A percentile compares a stretch with the other conserved stretches of the same genome.
Conservation (phyloP, 2,329 filamentous ascomycete genomes). For the Exophiala aquamarina region DNA sequence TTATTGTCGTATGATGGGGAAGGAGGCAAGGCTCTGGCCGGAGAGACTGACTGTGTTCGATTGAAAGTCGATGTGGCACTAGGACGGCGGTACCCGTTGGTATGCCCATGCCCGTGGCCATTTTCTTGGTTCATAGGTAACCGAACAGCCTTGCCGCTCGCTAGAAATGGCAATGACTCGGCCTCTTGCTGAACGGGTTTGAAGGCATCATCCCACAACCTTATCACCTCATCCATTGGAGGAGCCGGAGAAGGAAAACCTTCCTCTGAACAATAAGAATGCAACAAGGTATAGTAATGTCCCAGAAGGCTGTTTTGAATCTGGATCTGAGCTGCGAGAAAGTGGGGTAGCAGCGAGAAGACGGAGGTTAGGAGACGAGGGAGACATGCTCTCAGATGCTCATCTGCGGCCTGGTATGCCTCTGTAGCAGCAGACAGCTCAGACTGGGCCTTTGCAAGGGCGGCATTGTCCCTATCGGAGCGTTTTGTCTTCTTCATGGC, state of each 20-base stretch:
- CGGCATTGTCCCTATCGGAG: conserved; percentile 70
- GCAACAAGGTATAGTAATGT: conserved; percentile 73
- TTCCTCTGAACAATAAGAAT: conserved; percentile 69
- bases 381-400: conserved; percentile 68
- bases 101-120: conserved; percentile 43
- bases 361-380: conserved; percentile 70
- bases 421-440: conserved; percentile 67
- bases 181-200: conserved; percentile 64
- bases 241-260: conserved; percentile 71
- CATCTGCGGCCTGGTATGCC: conserved; percentile 73
- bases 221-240: conserved; percentile 69
- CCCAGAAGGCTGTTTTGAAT: conserved; percentile 77
- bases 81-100: conserved; percentile 43
- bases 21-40: conserved; percentile 31
- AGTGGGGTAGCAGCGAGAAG: conserved; percentile 71
- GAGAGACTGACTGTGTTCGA: conserved; percentile 32
- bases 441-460: conserved; percentile 68
- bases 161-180: conserved; percentile 65
- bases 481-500: conserved; percentile 69
- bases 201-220: conserved; percentile 64
- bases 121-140: conserved; percentile 53
- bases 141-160: conserved; percentile 65
- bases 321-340: conserved; percentile 69
- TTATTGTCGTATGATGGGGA: conserved; percentile 34
- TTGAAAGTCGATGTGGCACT: conserved; percentile 35